Conservation (phyloP, 805 yeast genomes). For the Schizosaccharomyces cryophilus region DNA sequence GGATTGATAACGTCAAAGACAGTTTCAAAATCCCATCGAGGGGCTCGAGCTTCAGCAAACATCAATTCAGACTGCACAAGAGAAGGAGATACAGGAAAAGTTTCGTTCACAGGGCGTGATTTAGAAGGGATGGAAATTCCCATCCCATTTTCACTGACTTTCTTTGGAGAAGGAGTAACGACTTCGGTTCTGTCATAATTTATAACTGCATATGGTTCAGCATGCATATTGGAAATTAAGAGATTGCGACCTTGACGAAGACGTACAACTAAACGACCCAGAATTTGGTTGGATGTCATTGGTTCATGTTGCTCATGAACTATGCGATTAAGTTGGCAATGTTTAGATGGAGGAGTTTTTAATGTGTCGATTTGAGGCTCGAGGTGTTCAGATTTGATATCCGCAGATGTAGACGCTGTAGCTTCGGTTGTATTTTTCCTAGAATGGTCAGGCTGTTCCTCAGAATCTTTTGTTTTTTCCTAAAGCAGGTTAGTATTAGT, state of each 20-base stretch:
- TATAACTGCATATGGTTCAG: constrained; percentile 65
- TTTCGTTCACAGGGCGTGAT: constrained; percentile 7
- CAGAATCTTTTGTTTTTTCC: too few species aligned
- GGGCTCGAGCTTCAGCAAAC: constrained; percentile 13
- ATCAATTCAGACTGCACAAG: neutral
- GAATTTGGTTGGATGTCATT: neutral
- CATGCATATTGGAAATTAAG: constrained; percentile 25
- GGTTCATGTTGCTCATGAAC: too few species aligned
- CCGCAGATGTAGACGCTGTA: too few species aligned
- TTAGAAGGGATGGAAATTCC: constrained; percentile 4
- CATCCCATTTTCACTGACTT: constrained; percentile 30
- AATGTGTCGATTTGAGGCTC: too few species aligned
- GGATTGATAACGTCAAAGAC: constrained; percentile 67
- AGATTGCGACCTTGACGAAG: constrained; percentile 61
- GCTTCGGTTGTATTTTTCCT: too few species aligned
- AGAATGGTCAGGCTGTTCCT: too few species aligned
- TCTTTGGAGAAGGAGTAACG: constrained; percentile 25
- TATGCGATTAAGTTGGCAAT: too few species aligned
- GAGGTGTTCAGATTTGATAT: too few species aligned
- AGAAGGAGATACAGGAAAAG: neutral
- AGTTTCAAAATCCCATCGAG: constrained; percentile 82
- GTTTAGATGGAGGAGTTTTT: too few species aligned
- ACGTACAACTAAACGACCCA: constrained; percentile 56
- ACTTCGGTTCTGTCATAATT: constrained; percentile 80
- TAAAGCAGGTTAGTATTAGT: too few species aligned